Conservation (phyloP, 768 basidiomycete species). For the Tephrocybe sp. region DNA sequence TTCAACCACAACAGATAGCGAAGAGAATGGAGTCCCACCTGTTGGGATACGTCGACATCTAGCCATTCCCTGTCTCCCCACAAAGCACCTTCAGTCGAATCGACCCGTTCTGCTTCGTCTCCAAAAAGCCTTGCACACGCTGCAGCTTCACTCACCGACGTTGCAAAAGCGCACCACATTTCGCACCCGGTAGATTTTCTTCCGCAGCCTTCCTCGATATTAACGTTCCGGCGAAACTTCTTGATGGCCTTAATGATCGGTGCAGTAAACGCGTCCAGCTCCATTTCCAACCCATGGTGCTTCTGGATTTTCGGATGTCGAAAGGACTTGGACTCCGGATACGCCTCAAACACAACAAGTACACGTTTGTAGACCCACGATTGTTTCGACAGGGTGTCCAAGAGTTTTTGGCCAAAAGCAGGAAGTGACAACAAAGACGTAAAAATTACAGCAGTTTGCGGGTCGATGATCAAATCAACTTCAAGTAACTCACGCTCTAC, state of each 20-base stretch:
- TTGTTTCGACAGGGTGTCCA: conserved; percentile 41
- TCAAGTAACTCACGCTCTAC: conserved; percentile 61
- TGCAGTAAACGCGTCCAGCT: conserved; percentile 54
- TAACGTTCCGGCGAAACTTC: conserved; percentile 61
- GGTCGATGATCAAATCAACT: conserved; percentile 67
- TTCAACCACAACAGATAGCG: not conserved
- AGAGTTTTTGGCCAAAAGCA: conserved; percentile 41
- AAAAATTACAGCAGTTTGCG: conserved; percentile 48
- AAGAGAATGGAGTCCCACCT: conserved; percentile 32
- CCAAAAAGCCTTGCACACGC: conserved; percentile 53
- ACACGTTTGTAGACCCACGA: conserved; percentile 64
- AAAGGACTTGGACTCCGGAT: conserved; percentile 43
- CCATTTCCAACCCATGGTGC: conserved; percentile 10
- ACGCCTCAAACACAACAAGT: conserved; percentile 66
- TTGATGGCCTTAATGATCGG: conserved; percentile 69
- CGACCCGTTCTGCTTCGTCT: conserved; percentile 47
- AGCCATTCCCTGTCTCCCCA: conserved; percentile 70
- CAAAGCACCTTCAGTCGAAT: conserved; percentile 37
- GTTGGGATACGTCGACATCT: conserved; percentile 42
- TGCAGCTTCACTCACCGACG: conserved; percentile 56
- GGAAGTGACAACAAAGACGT: conserved; percentile 29
- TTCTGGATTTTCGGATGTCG: conserved; percentile 2
- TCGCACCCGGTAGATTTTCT: conserved; percentile 41
- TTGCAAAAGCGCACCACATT: conserved; percentile 62
- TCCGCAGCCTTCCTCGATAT: conserved; percentile 58